phyloP scores from a whole-genome alignment of 2,329 filamentous ascomycete species.

The Fusarium miscanthi region DNA sequence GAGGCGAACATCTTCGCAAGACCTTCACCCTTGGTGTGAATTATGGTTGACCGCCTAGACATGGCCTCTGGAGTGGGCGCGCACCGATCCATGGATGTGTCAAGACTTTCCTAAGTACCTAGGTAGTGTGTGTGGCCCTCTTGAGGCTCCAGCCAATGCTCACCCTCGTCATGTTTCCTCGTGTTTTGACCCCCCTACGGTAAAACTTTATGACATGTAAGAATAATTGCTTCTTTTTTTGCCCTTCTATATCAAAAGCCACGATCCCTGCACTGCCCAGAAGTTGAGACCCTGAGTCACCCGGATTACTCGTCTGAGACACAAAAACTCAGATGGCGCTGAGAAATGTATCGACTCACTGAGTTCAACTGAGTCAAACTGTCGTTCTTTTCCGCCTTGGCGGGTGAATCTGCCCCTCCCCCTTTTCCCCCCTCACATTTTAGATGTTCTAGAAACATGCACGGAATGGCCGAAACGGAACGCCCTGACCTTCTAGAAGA shows the following conservation, averaged over 20 bases:
- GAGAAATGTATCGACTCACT: neutral
- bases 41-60: neutral
- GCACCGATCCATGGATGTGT: neutral
- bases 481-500: slow-evolving; percentile 16
- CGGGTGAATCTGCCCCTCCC: neutral
- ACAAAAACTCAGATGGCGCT: neutral
- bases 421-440: neutral
- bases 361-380: slow-evolving; percentile 11
- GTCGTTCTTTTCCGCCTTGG: neutral
- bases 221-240: slow-evolving; percentile 11
- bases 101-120: neutral
- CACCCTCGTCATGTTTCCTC: slow-evolving; percentile 4
- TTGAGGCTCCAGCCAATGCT: slow-evolving; percentile 1
- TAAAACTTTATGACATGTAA: slow-evolving; percentile 11
- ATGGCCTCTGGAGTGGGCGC: neutral
- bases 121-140: neutral
- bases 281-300: neutral
- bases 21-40: neutral
- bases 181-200: slow-evolving; percentile 19
- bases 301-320: slow-evolving; percentile 13
- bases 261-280: neutral
- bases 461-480: slow-evolving; percentile 23
- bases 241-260: neutral
- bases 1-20: neutral
- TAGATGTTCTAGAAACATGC: slow-evolving; percentile 16